Evolutionary conservation across 495 filamentous ascomycete genomes (phyloP).

Genomic region (Annulohypoxylon bovei): DNA sequence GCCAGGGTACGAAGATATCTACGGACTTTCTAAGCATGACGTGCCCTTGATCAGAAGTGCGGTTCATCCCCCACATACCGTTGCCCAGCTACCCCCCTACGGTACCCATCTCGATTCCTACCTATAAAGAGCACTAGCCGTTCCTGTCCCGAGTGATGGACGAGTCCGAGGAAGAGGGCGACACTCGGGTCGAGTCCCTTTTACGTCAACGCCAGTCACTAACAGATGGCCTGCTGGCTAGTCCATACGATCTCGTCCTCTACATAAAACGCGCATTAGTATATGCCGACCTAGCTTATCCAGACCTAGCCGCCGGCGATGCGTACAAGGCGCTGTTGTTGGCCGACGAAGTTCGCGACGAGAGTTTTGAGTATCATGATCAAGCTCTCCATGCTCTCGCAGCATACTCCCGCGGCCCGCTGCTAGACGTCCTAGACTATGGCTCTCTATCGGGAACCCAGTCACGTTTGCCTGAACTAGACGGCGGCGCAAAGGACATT

Average conservation of each 20-base stretch:
- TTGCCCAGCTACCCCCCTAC: conserved; percentile 13
- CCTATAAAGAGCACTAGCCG: conserved; percentile 28
- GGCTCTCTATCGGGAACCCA: conserved; percentile 52
- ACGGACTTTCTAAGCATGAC: conserved; percentile 26
- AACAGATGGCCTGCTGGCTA: conserved; percentile 58
- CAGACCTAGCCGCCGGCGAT: conserved; percentile 89
- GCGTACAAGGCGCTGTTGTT: conserved; percentile 89
- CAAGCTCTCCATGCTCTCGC: conserved; percentile 57
- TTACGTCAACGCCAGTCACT: conserved; percentile 57
- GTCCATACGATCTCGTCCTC: conserved; percentile 80
- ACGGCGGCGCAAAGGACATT: conserved; percentile 37
- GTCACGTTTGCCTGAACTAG: conserved; percentile 50
- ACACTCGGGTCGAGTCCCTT: conserved; percentile 51
- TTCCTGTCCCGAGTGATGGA: conserved; percentile 48
- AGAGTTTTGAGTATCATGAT: conserved; percentile 72
- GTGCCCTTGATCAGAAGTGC: conserved; percentile 42
- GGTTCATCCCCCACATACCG: conserved; percentile 28
- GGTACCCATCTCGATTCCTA: conserved; percentile 26
- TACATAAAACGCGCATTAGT: conserved; percentile 77
- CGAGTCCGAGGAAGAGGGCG: conserved; percentile 51
- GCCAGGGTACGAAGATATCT: conserved; percentile 22
- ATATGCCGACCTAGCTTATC: conserved; percentile 81
- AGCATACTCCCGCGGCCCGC: conserved; percentile 41
- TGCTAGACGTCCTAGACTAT: conserved; percentile 53
- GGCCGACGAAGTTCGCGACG: conserved; percentile 79